phyloP scores from a whole-genome alignment of 2,329 filamentous ascomycete genomes.

The Phoma sp. region DNA sequence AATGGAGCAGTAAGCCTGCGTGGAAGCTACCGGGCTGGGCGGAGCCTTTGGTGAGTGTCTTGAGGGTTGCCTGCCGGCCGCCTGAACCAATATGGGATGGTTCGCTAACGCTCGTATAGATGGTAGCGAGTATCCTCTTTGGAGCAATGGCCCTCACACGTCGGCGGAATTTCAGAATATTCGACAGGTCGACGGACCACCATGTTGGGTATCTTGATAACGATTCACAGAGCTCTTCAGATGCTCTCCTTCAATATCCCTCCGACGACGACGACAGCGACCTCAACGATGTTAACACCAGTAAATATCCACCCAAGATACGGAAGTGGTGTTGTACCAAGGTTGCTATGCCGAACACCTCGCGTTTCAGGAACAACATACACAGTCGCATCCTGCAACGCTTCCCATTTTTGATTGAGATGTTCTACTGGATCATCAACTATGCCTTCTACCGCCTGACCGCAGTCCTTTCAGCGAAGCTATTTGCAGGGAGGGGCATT shows the following conservation, averaged over 20 bases:
- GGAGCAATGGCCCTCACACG: conserved; percentile 59
- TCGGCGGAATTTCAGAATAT: conserved; percentile 54
- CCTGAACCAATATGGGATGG: not conserved
- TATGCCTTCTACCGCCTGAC: conserved; percentile 70
- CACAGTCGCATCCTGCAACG: conserved; percentile 71
- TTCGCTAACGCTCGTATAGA: conserved; percentile 40
- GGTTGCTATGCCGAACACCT: conserved; percentile 64
- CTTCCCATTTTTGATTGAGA: conserved; percentile 74
- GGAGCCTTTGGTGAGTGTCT: conserved; percentile 48
- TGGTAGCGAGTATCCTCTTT: conserved; percentile 60
- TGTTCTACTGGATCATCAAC: conserved; percentile 77
- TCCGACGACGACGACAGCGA: conserved; percentile 48
- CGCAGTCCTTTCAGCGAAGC: conserved; percentile 58
- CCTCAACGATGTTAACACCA: conserved; percentile 44
- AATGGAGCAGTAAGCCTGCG: conserved; percentile 52
- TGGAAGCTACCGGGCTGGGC: conserved; percentile 54
- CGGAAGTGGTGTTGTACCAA: conserved; percentile 61
- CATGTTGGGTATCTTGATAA: conserved; percentile 43
- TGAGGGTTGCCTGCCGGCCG: not conserved
- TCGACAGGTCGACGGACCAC: conserved; percentile 38
- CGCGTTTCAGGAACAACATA: conserved; percentile 65
- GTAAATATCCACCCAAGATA: conserved; percentile 57
- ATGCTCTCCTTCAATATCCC: conserved; percentile 50
- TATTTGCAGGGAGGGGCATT: conserved; percentile 62
- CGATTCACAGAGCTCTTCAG: conserved; percentile 48